Conservation (phyloP, 2,329 filamentous ascomycete species). For the Penicillium olsonii region DNA sequence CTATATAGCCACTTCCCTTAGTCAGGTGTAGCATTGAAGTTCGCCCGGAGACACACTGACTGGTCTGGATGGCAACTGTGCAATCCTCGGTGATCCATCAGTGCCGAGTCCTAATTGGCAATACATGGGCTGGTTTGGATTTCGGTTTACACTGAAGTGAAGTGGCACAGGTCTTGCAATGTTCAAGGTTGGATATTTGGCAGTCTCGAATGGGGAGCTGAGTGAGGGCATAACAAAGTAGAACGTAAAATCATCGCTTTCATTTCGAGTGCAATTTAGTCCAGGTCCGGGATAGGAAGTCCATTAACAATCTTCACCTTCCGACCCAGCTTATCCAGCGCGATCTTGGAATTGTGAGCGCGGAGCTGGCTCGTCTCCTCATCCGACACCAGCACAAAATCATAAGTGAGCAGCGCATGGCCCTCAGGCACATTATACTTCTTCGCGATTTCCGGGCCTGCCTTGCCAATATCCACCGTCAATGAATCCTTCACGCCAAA, state of each 20-base stretch:
- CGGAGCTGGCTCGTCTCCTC: constrained; percentile 67
- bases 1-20: background rate
- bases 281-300: constrained; percentile 24
- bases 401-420: constrained; percentile 65
- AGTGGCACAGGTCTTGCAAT: no score
- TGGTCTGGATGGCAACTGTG: background rate
- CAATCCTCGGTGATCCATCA: background rate
- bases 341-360: constrained; percentile 66
- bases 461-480: constrained; percentile 63
- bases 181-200: no score
- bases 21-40: background rate
- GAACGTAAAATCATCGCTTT: no score
- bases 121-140: no score
- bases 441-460: constrained; percentile 55
- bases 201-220: no score
- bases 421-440: constrained; percentile 67
- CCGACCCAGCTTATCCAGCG: constrained; percentile 65
- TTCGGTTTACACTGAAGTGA: background rate
- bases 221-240: no score
- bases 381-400: constrained; percentile 76
- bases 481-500: constrained; percentile 84
- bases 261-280: constrained; percentile 10
- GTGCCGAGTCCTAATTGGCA: no score
- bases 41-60: background rate
- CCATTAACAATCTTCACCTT: constrained; percentile 66